phyloP scores from a whole-genome alignment of 306 rosid genomes.

The Carpinus viminea region DNA sequence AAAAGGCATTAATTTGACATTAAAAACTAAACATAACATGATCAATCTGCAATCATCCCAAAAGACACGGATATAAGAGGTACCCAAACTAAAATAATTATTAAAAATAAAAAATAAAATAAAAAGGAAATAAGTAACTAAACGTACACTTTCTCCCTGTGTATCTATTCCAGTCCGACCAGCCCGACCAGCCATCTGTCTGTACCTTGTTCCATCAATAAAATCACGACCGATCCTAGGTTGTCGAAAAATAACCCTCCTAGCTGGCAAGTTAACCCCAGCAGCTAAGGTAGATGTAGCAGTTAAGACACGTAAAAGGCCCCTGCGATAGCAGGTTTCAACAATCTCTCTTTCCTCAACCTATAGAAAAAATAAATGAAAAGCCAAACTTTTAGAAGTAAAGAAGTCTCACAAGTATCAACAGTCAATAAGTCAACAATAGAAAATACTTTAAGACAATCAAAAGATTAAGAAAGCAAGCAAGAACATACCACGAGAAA shows the following conservation, averaged over 20 bases:
- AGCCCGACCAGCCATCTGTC: conserved; percentile 99
- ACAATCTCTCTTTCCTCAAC: conserved; percentile 97
- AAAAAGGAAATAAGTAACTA: background rate
- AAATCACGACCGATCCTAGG: conserved; percentile 92
- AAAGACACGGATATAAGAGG: conserved; percentile 7
- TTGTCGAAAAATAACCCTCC: conserved; percentile 97
- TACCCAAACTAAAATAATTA: conserved; percentile 2
- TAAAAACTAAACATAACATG: conserved; percentile 1
- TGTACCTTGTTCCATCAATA: conserved; percentile 91
- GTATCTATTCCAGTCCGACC: conserved; percentile 99
- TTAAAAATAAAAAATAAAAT: conserved; percentile 5
- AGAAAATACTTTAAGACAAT: background rate
- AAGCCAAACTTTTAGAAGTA: conserved; percentile 17
- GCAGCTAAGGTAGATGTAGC: conserved; percentile 99
- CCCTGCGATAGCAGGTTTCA: conserved; percentile 91
- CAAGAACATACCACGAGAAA: conserved; percentile 7
- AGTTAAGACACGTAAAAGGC: conserved; percentile 87
- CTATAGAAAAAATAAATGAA: conserved; percentile 38
- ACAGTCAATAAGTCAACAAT: background rate
- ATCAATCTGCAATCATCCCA: conserved; percentile 1
- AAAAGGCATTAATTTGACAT: conserved; percentile 1
- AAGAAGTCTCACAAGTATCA: conserved; percentile 23
- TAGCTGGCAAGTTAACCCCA: conserved; percentile 95
- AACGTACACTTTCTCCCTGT: conserved; percentile 91
- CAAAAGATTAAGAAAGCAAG: conserved; percentile 20